Percentiles rank a stretch among this genome's conserved stretches.
Evolutionary conservation across 2,329 filamentous ascomycete genomes (phyloP).

Genomic region (Ampelomyces quisqualis): DNA sequence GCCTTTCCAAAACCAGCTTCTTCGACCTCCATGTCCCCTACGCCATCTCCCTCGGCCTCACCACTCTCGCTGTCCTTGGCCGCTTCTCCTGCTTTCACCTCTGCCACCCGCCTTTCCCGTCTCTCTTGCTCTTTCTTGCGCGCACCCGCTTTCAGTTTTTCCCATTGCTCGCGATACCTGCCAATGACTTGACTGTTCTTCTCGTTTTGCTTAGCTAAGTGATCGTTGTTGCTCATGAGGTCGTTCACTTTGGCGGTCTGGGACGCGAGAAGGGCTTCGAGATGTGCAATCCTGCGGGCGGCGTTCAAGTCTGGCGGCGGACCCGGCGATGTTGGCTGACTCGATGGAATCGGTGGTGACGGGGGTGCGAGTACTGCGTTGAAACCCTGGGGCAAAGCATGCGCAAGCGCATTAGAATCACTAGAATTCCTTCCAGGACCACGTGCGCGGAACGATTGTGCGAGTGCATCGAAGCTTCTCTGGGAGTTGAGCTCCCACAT

Average conservation of each 20-base stretch:
- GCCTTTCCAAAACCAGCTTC: constrained; percentile 38
- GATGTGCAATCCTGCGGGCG: constrained; percentile 25
- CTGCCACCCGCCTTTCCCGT: constrained; percentile 18
- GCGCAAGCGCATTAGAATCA: constrained; percentile 31
- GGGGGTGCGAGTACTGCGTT: constrained; percentile 22
- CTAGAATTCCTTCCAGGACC: constrained; percentile 18
- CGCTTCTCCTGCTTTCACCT: constrained; percentile 15
- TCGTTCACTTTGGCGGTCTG: constrained; percentile 43
- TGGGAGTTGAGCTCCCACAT: constrained; percentile 93
- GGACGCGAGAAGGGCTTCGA: constrained; percentile 30
- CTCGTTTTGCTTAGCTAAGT: constrained; percentile 62
- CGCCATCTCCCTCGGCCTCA: constrained; percentile 13
- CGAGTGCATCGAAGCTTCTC: constrained; percentile 79
- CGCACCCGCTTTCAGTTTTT: constrained; percentile 67
- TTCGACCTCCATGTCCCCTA: constrained; percentile 13
- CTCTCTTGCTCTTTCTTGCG: constrained; percentile 39
- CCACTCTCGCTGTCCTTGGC: constrained; percentile 20
- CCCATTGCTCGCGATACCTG: constrained; percentile 65
- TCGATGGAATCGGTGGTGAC: constrained; percentile 15
- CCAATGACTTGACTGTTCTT: constrained; percentile 57
- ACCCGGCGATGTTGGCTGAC: constrained; percentile 9
- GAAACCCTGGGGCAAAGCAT: constrained; percentile 28
- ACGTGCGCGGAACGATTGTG: constrained; percentile 66
- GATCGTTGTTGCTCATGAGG: constrained; percentile 62
- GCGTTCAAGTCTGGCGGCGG: constrained; percentile 12